Base-by-base conservation (phyloP, 768 basidiomycete genomes). In the Serendipita sp. region DNA sequence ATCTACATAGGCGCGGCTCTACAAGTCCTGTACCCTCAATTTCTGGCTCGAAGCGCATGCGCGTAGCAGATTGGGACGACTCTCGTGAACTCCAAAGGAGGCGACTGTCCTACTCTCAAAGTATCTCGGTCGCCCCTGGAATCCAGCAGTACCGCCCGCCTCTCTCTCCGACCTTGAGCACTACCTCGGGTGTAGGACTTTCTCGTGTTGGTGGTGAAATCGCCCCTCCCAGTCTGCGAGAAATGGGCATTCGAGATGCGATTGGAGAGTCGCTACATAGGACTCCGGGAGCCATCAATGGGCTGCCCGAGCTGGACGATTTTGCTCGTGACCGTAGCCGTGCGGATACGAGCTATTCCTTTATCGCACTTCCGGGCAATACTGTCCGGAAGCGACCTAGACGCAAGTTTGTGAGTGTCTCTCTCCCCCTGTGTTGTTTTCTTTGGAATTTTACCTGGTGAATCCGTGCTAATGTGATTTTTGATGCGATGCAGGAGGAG, bases 281-380 rank as follows among this genome's bases (percentile, higher is more conserved):
- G 14, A 5, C 38, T 38, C 14, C 38, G 14, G 5, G 24, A 11
- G 53, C 11, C 13, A 5, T 33, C 30, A 26, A 22, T n/a, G 17
- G 31, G 13, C 11, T 28, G 53, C 20, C 17, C 17, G 4, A 26
- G 53, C 53, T 31, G n/a, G 53, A 34, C n/a, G 53, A 33, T n/a
- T 28, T 30, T 28, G 20, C 53, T 20, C 61, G 61, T 44, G 31
- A n/a, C 33, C 61, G 61, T 42, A 61, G 61, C 33, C n/a, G 60
- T 22, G n/a, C 60, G 26, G 62, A 44, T 20, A 90, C 86, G 72
- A 88, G 85, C 24, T 90, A 90, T 70, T 84, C 87, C 0, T 90
- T 90, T 66, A 86, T 90, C 43, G 79, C 87, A 13, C 74, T 90
- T 9, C 86, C 88, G 9, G 88, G 88, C 22, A 89, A 89, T 68